phyloP scores from a whole-genome alignment of 805 yeast genomes.

The Osmozyma mogii region DNA sequence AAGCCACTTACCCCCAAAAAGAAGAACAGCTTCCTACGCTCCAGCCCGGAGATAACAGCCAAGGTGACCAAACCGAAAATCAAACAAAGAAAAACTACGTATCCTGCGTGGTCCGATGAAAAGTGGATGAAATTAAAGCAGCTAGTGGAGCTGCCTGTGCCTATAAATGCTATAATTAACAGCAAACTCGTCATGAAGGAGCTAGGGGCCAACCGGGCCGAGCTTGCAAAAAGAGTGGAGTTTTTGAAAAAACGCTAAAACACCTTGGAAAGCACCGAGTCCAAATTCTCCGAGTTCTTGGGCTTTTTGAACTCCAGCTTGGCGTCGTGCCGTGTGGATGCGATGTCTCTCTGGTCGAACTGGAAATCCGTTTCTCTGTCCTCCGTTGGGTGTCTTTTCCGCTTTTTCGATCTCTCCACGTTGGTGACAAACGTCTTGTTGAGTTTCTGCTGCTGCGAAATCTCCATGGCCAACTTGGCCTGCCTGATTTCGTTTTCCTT shows the following conservation, averaged over 20 bases:
- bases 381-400: not conserved
- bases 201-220: slow-evolving; percentile 18
- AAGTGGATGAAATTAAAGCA: slow-evolving; percentile 27
- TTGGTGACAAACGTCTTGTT: slow-evolving; percentile 78
- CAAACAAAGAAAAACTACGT: not conserved
- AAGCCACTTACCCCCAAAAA: not conserved
- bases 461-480: slow-evolving; percentile 78
- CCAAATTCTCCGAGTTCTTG: slow-evolving; percentile 32
- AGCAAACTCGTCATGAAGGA: slow-evolving; percentile 19
- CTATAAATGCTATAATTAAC: slow-evolving; percentile 19
- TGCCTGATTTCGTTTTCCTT: slow-evolving; percentile 84
- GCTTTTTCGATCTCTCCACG: slow-evolving; percentile 81
- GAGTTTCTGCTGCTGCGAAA: slow-evolving; percentile 80
- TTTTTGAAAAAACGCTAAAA: slow-evolving; percentile 41
- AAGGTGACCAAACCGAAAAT: slow-evolving; percentile 5
- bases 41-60: slow-evolving; percentile 1
- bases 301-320: slow-evolving; percentile 36
- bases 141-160: slow-evolving; percentile 22
- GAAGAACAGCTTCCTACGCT: slow-evolving; percentile 1
- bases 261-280: slow-evolving; percentile 45
- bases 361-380: slow-evolving; percentile 22
- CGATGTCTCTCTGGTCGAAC: slow-evolving; percentile 69
- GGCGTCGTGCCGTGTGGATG: slow-evolving; percentile 62
- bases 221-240: slow-evolving; percentile 24
- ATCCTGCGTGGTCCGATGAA: slow-evolving; percentile 18